Evolutionary conservation across 352 stramenopile species (phyloP).

Genomic region (Globisporangium uncinulatum): DNA sequence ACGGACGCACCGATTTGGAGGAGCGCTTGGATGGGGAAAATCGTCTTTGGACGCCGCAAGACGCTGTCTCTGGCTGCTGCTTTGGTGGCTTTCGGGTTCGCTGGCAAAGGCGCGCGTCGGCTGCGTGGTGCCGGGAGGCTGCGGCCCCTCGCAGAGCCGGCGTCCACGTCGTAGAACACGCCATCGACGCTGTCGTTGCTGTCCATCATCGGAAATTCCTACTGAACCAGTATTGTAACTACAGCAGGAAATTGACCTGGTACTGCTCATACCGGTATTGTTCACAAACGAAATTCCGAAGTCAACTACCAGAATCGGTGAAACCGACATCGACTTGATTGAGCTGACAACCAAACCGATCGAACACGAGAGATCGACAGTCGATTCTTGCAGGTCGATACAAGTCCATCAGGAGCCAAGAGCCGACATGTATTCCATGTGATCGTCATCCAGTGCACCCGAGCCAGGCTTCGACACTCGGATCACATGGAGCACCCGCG

Average conservation of each 20-base stretch:
- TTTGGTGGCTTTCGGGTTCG: not conserved
- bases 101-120: not conserved
- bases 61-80: slow-evolving; percentile 5
- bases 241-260: not conserved
- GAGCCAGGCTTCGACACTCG: slow-evolving; percentile 22
- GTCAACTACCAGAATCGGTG: no score
- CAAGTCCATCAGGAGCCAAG: no score
- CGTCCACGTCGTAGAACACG: slow-evolving; percentile 60
- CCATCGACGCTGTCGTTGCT: slow-evolving; percentile 35
- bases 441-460: no score
- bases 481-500: slow-evolving; percentile 21
- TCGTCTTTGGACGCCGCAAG: slow-evolving; percentile 25
- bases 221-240: not conserved
- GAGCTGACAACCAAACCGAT: no score
- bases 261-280: not conserved
- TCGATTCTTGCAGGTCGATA: no score
- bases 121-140: slow-evolving; percentile 12
- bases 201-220: not conserved
- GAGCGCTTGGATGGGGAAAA: slow-evolving; percentile 34
- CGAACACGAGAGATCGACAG: no score
- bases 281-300: no score
- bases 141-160: slow-evolving; percentile 19
- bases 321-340: no score
- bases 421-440: no score
- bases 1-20: slow-evolving; percentile 43